phyloP scores from a whole-genome alignment of 1,139 yeast genomes.

The Candida glucosophila region DNA sequence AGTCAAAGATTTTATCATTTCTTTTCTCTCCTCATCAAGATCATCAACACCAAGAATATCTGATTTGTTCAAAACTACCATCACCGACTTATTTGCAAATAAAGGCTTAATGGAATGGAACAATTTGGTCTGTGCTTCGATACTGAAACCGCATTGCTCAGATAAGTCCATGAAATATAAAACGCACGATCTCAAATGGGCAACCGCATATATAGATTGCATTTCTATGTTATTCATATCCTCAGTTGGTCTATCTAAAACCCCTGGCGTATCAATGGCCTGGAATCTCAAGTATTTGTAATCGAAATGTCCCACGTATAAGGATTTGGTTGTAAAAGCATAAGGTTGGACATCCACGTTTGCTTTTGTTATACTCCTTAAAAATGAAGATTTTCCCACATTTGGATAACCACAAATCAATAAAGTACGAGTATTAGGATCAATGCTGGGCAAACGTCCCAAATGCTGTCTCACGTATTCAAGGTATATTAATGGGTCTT shows the following conservation, averaged over 20 bases:
- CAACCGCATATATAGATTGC: constrained; percentile 98
- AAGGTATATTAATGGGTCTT: constrained; percentile 85
- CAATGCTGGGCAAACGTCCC: constrained; percentile 96
- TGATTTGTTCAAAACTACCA: constrained; percentile 91
- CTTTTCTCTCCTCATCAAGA: constrained; percentile 68
- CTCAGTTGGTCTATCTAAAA: constrained; percentile 95
- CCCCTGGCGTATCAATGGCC: constrained; percentile 99
- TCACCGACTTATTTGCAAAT: constrained; percentile 91
- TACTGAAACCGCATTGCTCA: constrained; percentile 97
- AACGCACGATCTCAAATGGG: constrained; percentile 94
- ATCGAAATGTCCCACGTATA: constrained; percentile 96
- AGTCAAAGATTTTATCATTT: constrained; percentile 53
- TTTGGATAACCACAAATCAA: constrained; percentile 98
- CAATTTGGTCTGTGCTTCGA: constrained; percentile 94
- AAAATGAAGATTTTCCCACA: constrained; percentile 95
- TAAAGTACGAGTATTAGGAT: constrained; percentile 96
- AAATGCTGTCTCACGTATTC: constrained; percentile 99
- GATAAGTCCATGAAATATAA: constrained; percentile 96
- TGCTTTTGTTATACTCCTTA: constrained; percentile 89
- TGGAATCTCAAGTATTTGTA: constrained; percentile 95
- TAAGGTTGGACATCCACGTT: constrained; percentile 99
- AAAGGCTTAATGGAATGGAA: constrained; percentile 95
- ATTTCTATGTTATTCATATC: constrained; percentile 99
- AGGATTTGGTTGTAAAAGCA: constrained; percentile 93
- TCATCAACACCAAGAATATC: constrained; percentile 85